Evolutionary conservation across 768 basidiomycete genomes (phyloP).

Genomic region (Lentinula aciculospora): DNA sequence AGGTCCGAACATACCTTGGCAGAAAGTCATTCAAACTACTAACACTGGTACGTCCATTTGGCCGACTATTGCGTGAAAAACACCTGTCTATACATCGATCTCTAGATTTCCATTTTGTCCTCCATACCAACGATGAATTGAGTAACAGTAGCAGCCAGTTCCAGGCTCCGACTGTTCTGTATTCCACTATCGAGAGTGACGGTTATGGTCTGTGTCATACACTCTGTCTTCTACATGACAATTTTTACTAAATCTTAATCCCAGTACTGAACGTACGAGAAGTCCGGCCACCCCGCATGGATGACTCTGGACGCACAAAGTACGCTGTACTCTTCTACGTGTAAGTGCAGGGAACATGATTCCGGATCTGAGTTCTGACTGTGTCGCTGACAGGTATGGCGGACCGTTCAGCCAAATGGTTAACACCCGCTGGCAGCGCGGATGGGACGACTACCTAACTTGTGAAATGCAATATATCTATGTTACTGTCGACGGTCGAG

Average conservation of each 20-base stretch:
- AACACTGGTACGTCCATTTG: constrained; percentile 27
- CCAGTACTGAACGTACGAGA: constrained; percentile 87
- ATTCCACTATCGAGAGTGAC: constrained; percentile 73
- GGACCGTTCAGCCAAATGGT: constrained; percentile 86
- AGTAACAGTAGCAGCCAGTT: constrained; percentile 60
- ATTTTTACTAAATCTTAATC: neutral
- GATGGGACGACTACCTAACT: constrained; percentile 87
- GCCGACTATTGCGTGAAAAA: neutral
- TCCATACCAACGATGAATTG: constrained; percentile 69
- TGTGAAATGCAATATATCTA: constrained; percentile 79
- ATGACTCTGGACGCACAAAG: constrained; percentile 90
- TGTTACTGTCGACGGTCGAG: constrained; percentile 87
- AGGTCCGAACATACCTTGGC: constrained; percentile 86
- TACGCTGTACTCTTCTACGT: constrained; percentile 93
- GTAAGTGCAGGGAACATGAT: constrained; percentile 30
- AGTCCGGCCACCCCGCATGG: constrained; percentile 88
- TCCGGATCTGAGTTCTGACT: neutral
- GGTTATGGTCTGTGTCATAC: constrained; percentile 59
- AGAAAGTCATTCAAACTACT: constrained; percentile 61
- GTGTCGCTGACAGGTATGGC: constrained; percentile 57
- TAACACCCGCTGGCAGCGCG: constrained; percentile 55
- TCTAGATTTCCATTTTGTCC: constrained; percentile 54
- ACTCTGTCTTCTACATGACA: neutral
- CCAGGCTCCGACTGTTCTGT: constrained; percentile 62
- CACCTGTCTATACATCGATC: neutral